Evolutionary conservation across 441 rosid genomes (phyloP), one percentile per base, ranked within the genome.

Genomic region (Croton laevigatus): DNA sequence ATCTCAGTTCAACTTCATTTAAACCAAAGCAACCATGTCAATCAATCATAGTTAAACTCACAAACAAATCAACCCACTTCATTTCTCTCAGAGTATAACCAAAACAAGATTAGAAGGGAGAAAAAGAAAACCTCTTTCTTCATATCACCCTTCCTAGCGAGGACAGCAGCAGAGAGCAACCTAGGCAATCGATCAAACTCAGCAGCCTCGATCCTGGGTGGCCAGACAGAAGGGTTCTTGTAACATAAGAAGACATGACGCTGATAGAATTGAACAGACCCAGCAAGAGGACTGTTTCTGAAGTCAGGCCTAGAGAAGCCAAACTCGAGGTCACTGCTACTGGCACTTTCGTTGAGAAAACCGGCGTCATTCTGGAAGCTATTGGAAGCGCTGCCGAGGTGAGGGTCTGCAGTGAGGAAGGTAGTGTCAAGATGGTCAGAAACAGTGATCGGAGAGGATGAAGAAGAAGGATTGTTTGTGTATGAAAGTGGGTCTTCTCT

Each of bases 101-200:
- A 69, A 17, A 12, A 6, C 4, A 45, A 23, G 44, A 53, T 1
- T 4, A 49, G 45, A 23, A 16, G 38, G 6, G 1, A 8, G 16
- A 49, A 1, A 16, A 48, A 0, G 42, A 37, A 51, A 16, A 91
- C 99, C 90, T 91, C 89, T 75, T 84, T 91, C 71, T 73, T 88
- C 97, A 89, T 88, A 63, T 82, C 84, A 49, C 77, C 65, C 83
- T 89, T 95, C 73, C 89, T 81, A 36, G 97, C 89, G 46, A 71
- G 60, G 27, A 93, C 86, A 37, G 99, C 94, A 27, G 97, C 99
- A 68, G 96, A 87, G 69, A 95, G 89, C 76, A 91, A 68, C 93
- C 99, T 84, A 66, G 99, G 99, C 80, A 95, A 82, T 17, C 99
- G 96, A 87, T 95, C 99, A 71, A 95, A 93, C 91, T 95, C 99